A percentile compares a stretch with the other conserved stretches of the same genome.
phyloP scores from a whole-genome alignment of 2,329 filamentous ascomycete genomes.

The Cytospora piceae region DNA sequence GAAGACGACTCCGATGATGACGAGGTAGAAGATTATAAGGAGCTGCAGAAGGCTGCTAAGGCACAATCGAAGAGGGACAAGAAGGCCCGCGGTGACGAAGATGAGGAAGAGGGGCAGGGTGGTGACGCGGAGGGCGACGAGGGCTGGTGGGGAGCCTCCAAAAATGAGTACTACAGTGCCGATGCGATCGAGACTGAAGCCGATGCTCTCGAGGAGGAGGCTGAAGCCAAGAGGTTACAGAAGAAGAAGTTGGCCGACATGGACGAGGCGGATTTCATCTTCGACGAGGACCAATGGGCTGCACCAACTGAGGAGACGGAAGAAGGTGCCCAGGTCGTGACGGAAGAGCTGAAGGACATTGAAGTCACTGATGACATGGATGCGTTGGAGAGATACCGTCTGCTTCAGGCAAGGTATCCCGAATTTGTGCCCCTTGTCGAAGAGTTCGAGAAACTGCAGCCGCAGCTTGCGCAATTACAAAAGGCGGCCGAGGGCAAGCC shows the following conservation, averaged over 20 bases:
- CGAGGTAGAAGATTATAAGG: constrained; percentile 32
- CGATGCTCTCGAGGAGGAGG: constrained; percentile 85
- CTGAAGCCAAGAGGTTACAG: constrained; percentile 84
- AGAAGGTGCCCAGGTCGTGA: constrained; percentile 66
- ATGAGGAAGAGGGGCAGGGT: constrained; percentile 50
- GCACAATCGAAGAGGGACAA: constrained; percentile 40
- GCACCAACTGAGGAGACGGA: constrained; percentile 57
- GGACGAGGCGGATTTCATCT: constrained; percentile 89
- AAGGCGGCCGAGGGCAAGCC: constrained; percentile 58
- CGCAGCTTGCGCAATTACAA: constrained; percentile 62
- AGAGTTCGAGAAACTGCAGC: constrained; percentile 76
- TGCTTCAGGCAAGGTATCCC: constrained; percentile 82
- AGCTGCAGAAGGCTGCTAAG: constrained; percentile 28
- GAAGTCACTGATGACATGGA: constrained; percentile 82
- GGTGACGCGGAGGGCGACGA: constrained; percentile 61
- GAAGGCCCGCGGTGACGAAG: constrained; percentile 65
- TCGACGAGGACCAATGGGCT: constrained; percentile 87
- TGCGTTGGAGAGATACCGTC: constrained; percentile 71
- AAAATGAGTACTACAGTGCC: constrained; percentile 90
- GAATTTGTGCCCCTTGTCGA: constrained; percentile 87
- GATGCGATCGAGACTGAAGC: constrained; percentile 70
- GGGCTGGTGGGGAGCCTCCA: constrained; percentile 84
- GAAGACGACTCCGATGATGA: constrained; percentile 36
- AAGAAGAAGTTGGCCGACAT: constrained; percentile 89
- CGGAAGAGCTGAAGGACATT: constrained; percentile 81